Evolutionary conservation across 2,329 filamentous ascomycete genomes (phyloP).

Genomic region (Curvularia lunata): DNA sequence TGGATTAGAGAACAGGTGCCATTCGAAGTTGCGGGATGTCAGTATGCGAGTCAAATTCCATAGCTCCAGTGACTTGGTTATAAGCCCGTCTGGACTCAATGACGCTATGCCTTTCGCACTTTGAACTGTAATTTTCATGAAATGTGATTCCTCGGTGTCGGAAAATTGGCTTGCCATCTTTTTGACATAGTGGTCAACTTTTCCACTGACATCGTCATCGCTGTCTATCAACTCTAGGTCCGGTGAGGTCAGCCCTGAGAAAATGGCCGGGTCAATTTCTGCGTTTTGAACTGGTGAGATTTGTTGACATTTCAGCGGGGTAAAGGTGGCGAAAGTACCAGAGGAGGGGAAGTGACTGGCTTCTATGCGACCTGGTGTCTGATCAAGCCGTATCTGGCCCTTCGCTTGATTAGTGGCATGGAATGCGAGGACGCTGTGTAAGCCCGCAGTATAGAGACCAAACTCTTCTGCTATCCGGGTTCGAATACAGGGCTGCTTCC

Average conservation of each 20-base stretch:
- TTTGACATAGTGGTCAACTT: conserved; percentile 62
- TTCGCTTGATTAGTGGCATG: conserved; percentile 58
- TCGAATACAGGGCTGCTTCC: conserved; percentile 66
- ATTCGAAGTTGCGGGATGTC: conserved; percentile 56
- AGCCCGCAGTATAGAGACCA: conserved; percentile 61
- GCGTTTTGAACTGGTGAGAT: conserved; percentile 26
- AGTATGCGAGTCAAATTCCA: conserved; percentile 64
- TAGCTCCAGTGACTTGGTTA: conserved; percentile 61
- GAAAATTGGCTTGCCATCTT: conserved; percentile 55
- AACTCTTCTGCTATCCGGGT: conserved; percentile 65
- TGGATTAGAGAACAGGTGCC: conserved; percentile 58
- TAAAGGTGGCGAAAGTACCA: conserved; percentile 57
- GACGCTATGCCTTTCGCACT: conserved; percentile 42
- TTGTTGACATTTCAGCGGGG: conserved; percentile 48
- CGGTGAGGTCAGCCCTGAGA: conserved; percentile 31
- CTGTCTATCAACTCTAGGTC: conserved; percentile 58
- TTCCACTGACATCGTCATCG: conserved; percentile 59
- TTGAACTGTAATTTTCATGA: conserved; percentile 59
- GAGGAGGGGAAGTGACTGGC: conserved; percentile 58
- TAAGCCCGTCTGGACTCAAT: conserved; percentile 52
- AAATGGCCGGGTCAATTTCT: conserved; percentile 49
- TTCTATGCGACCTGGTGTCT: conserved; percentile 60
- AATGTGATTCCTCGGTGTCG: conserved; percentile 57
- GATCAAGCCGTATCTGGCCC: conserved; percentile 56
- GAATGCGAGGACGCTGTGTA: conserved; percentile 61